Evolutionary conservation across 2,329 filamentous ascomycete species (phyloP), one percentile per base, ranked within the genome.

Genomic region (Ceratocystis diversiconidia): DNA sequence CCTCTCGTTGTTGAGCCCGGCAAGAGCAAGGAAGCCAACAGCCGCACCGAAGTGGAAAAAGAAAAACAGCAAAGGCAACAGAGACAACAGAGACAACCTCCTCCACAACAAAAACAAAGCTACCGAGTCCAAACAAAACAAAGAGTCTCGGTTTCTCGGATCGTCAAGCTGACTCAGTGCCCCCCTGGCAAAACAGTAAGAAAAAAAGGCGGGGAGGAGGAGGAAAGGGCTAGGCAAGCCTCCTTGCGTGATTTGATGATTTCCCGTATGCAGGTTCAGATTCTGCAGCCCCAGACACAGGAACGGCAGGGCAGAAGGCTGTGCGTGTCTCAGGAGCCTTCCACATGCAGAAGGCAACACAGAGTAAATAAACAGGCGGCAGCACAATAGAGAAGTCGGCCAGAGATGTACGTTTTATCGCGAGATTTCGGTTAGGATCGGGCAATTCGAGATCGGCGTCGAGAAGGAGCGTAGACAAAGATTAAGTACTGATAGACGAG

Each of bases 11-110:
- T 57, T 57, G 52, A 32, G 52, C 52, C 52, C 25, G 19, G 55
- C 55, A 59, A 36, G 55, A 59, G 6, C 55, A 36, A 36, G 55
- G 55, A 36, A 59, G 55, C 30, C 17, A 57, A 57, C 22, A 59
- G 55, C 55, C 28, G 55, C 55, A 36, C 28, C 55, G 7, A 59
- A 59, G 15, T 59, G 63, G 46, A 46, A 61, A 62, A 65, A 62
- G 36, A 41, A 41, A 41, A 41, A 15, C 36, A 15, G 36, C 36
- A 41, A 15, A 41, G 12, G 10, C 36, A 4, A 41, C 36, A 41
- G 36, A 41, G 57, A 32, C 8, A 62, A 41, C 22, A 63, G 59
- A 67, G 59, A 65, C 63, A 65, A 50, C 30, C 60, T 63, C 22
- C 36, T 17, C n/a, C 19, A 59, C 25, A 59, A 59, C 15, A 19